These are phyloP conservation scores for Cudoniella acicularis DNA, from an alignment of 495 filamentous ascomycete genomes.

Conservation along the genomic window DNA sequence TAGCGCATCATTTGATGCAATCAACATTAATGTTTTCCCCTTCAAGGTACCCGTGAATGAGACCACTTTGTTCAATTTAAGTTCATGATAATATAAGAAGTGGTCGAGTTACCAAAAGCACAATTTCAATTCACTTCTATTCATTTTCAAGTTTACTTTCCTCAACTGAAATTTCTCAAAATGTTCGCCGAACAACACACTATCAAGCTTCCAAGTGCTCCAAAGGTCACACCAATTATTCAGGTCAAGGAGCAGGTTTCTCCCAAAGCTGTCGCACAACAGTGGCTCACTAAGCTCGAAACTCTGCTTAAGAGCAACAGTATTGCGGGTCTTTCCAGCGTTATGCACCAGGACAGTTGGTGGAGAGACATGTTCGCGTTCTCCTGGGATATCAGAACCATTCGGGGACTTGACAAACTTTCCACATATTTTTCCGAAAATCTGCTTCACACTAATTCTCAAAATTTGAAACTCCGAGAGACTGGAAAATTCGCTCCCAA, in stretches of 20 bases:
- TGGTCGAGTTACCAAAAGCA: background rate
- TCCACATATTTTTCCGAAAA: constrained; percentile 31
- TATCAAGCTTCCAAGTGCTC: background rate
- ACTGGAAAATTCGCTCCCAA: constrained; percentile 25
- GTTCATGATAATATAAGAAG: background rate
- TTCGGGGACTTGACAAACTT: constrained; percentile 43
- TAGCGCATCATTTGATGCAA: background rate
- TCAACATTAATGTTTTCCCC: background rate
- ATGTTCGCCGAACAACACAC: constrained; percentile 7
- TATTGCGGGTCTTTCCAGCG: background rate
- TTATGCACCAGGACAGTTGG: constrained; percentile 4
- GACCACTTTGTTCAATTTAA: background rate
- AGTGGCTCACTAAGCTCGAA: constrained; percentile 1
- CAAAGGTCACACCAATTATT: background rate
- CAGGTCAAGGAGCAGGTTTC: background rate
- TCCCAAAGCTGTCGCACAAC: background rate
- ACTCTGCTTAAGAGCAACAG: background rate
- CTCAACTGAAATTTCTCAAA: background rate
- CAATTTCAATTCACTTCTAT: too few relatives aligned
- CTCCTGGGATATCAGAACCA: constrained; percentile 48
- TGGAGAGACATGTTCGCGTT: constrained; percentile 49
- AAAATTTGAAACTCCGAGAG: constrained; percentile 35
- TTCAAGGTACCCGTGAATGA: background rate
- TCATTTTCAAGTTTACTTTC: background rate
- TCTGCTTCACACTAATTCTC: constrained; percentile 21